Base-by-base conservation (phyloP, 306 rosid genomes). In the Cicer cuneatum region DNA sequence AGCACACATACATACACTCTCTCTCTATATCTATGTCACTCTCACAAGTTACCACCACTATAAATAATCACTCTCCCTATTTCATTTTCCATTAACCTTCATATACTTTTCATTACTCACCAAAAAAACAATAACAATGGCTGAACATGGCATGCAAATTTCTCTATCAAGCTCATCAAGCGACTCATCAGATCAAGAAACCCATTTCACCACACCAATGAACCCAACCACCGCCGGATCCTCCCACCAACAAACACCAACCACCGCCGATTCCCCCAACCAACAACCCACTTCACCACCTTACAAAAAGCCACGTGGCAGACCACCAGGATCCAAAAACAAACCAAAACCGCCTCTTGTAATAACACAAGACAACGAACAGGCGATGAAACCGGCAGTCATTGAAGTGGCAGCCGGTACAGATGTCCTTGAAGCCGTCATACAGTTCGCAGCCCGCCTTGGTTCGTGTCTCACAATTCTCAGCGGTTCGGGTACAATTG, bases 271-370 rank as follows among this genome's bases (percentile, higher is more conserved):
- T 1, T 54, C 61, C 19, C 61, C 61, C 13, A 46, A 48, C 54
- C 54, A 14, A 14, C 3, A 15, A 45, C 49, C 64, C 29, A 16
- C 8, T 11, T 3, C 47, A 1, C 66, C 62, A 8, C 35, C 48
- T 1, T 10, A 38, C 9, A 85, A 43, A 66, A 89, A 74, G 48
- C 86, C 87, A 6, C 76, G 90, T 46, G 97, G 97, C 11, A 80
- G 97, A 29, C 97, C 97, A 2, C 89, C 82, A 1, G 92, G 92
- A 84, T 54, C 92, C n/a, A n/a, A n/a, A n/a, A n/a, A n/a, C n/a
- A n/a, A n/a, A n/a, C n/a, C 92, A 0, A 86, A 86, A 58, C 78
- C 88, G 7, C 89, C 93, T 2, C n/a, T 86, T 2, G 80, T 90
- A 1, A 82, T 88, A 43, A 83, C 81, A 61, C 83, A 85, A 13